Percentiles rank a stretch among this genome's conserved stretches.
These are phyloP conservation scores for Amphichorda felina DNA, from an alignment of 2,329 filamentous ascomycete genomes.

Conservation along the genomic window DNA sequence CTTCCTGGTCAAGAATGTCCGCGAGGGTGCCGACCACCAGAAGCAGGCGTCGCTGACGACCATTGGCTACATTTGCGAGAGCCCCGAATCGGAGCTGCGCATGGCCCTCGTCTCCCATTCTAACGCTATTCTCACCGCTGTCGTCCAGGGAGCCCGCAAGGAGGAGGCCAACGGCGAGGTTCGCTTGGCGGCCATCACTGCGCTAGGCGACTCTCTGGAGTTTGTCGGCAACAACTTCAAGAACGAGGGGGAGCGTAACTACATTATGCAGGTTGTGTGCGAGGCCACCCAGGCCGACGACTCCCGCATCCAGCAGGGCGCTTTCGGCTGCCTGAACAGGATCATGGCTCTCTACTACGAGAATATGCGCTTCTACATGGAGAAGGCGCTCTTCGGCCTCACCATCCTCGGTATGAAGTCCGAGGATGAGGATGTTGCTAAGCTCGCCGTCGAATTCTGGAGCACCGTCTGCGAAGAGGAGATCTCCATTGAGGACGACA, in stretches of 20 bases:
- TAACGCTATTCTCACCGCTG: conserved; percentile 94
- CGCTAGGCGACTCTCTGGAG: conserved; percentile 90
- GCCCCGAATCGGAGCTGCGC: conserved; percentile 77
- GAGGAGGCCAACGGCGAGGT: conserved; percentile 90
- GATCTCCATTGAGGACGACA: conserved; percentile 95
- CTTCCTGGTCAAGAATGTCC: conserved; percentile 83
- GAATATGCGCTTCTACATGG: conserved; percentile 99
- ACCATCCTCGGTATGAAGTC: conserved; percentile 99
- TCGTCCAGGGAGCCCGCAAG: conserved; percentile 93
- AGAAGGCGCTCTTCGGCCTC: conserved; percentile 94
- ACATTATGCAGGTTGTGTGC: conserved; percentile 99
- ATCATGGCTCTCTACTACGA: conserved; percentile 99
- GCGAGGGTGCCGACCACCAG: conserved; percentile 71
- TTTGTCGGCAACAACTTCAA: conserved; percentile 98
- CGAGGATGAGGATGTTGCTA: conserved; percentile 93
- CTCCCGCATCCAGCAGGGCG: conserved; percentile 82
- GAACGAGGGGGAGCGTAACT: conserved; percentile 97
- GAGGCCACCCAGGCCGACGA: conserved; percentile 95
- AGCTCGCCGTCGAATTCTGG: conserved; percentile 98
- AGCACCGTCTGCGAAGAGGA: conserved; percentile 99
- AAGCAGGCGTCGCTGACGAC: conserved; percentile 91
- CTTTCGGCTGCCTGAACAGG: conserved; percentile 93
- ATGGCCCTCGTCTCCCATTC: conserved; percentile 75
- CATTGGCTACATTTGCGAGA: conserved; percentile 98
- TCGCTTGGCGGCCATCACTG: conserved; percentile 82